A percentile compares a stretch with the other conserved stretches of the same genome.
Evolutionary conservation across 2,329 filamentous ascomycete genomes (phyloP).

Genomic region (Periglandula ipomoeae): DNA sequence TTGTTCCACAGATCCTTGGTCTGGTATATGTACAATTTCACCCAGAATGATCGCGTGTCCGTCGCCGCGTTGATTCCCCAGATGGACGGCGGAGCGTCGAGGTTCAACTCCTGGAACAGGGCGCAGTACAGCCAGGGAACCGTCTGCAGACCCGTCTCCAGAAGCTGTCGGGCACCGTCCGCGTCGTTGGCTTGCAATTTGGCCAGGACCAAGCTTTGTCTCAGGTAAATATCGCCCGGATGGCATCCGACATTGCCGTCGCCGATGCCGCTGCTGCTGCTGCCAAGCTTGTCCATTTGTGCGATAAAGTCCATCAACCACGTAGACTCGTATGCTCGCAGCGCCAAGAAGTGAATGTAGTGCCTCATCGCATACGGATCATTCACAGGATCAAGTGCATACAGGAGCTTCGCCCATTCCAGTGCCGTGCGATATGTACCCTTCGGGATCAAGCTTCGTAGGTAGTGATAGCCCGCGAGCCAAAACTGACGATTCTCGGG

Average conservation of each 20-base stretch:
- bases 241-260: slow-evolving; percentile 18
- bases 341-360: slow-evolving; percentile 71
- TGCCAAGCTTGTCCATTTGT: slow-evolving; percentile 25
- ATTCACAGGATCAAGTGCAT: slow-evolving; percentile 61
- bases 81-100: slow-evolving; percentile 69
- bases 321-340: slow-evolving; percentile 68
- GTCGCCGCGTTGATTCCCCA: slow-evolving; percentile 68
- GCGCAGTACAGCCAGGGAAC: slow-evolving; percentile 80
- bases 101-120: slow-evolving; percentile 69
- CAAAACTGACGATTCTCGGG: slow-evolving; percentile 90
- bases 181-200: slow-evolving; percentile 61
- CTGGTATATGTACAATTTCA: slow-evolving; percentile 65
- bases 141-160: slow-evolving; percentile 58
- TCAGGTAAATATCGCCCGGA: slow-evolving; percentile 54
- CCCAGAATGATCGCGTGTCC: slow-evolving; percentile 55
- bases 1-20: slow-evolving; percentile 83
- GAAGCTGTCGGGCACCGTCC: slow-evolving; percentile 52
- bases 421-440: slow-evolving; percentile 91
- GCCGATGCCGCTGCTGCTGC: not conserved
- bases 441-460: slow-evolving; percentile 75
- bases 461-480: slow-evolving; percentile 82
- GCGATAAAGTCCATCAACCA: slow-evolving; percentile 65
- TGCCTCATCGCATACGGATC: slow-evolving; percentile 82
- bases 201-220: slow-evolving; percentile 69
- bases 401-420: slow-evolving; percentile 84